phyloP scores from a whole-genome alignment of 441 rosid species.

The Hura crepitans region DNA sequence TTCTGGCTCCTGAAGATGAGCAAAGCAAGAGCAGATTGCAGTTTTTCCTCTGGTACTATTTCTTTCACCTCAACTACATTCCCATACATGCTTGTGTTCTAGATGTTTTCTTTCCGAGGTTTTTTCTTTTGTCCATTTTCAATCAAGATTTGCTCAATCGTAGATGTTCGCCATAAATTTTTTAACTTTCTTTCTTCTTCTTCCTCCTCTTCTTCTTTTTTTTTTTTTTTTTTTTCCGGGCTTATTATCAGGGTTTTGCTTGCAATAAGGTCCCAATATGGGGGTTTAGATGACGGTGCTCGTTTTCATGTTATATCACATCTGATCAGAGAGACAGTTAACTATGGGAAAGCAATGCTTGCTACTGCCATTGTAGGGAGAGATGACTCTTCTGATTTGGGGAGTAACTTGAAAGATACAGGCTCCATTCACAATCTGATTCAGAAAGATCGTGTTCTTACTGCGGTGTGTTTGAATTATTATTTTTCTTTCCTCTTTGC shows the following conservation, averaged over 20 bases:
- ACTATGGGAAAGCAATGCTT: conserved; percentile 82
- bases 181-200: conserved; percentile 25
- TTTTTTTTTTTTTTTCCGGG: too few species aligned
- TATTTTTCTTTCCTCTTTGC: conserved; percentile 12
- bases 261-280: conserved; percentile 73
- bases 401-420: conserved; percentile 62
- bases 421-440: conserved; percentile 73
- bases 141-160: conserved; percentile 7
- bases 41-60: conserved; percentile 72
- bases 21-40: conserved; percentile 92
- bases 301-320: conserved; percentile 94
- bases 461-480: conserved; percentile 50
- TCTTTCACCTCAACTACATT: conserved; percentile 17
- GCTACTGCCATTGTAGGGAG: conserved; percentile 69
- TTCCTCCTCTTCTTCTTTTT: too few species aligned
- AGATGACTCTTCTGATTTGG: conserved; percentile 64
- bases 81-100: conserved; percentile 10
- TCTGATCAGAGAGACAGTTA: conserved; percentile 86
- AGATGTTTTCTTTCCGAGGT: conserved; percentile 7
- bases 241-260: conserved; percentile 68
- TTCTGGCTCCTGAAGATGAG: conserved; percentile 83
- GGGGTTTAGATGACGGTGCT: conserved; percentile 83
- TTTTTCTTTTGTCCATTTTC: conserved; percentile 6
- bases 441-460: conserved; percentile 87
- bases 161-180: conserved; percentile 17